Evolutionary conservation across 139 green algal species (phyloP).

Genomic region (Chlorella sp.): DNA sequence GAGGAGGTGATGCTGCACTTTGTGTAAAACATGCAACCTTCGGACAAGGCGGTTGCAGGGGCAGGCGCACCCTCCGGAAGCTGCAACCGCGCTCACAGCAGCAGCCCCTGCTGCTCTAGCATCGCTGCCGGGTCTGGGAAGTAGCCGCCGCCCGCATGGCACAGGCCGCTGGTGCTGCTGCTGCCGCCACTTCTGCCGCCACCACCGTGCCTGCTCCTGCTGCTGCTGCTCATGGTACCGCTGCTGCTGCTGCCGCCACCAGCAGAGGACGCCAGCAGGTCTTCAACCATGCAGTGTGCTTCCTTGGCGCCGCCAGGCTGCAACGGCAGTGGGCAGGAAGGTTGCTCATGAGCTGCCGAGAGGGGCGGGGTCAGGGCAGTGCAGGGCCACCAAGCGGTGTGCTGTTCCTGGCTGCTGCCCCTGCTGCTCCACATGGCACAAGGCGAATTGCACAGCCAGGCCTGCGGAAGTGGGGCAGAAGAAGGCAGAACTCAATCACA

Average conservation of each 20-base stretch:
- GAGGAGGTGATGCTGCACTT: no score
- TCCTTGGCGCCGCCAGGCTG: slow-evolving; percentile 25
- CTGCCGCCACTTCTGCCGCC: background rate
- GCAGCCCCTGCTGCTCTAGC: slow-evolving; percentile 21
- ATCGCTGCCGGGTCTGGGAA: slow-evolving; percentile 24
- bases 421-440: no score
- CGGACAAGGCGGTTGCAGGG: no score
- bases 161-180: background rate
- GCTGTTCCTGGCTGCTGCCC: no score
- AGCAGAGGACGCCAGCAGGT: background rate
- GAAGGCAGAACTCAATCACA: no score
- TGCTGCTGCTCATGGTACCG: background rate
- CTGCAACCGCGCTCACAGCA: background rate
- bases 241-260: background rate
- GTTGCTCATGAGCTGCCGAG: background rate
- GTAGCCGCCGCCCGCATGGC: background rate
- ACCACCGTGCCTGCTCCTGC: background rate
- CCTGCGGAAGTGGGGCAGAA: no score
- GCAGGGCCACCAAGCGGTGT: background rate
- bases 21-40: no score
- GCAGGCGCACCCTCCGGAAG: no score
- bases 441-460: no score
- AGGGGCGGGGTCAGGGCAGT: background rate
- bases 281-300: slow-evolving; percentile 17
- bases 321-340: background rate